phyloP scores from a whole-genome alignment of 2,329 filamentous ascomycete species.

The Sporothrix phasma region DNA sequence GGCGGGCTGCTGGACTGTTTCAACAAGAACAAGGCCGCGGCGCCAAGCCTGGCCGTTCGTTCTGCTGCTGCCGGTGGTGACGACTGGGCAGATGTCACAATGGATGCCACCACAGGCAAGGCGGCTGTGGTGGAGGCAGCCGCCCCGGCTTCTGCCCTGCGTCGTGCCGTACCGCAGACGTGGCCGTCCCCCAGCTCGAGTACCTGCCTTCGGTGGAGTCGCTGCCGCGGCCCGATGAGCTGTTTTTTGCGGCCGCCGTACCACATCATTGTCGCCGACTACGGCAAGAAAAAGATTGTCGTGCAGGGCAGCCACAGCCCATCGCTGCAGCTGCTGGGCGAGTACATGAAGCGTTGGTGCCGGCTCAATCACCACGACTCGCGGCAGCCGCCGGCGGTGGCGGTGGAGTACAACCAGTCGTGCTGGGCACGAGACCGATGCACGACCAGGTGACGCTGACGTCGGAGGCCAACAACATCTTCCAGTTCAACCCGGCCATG shows the following conservation, averaged over 20 bases:
- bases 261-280: slow-evolving; percentile 32
- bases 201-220: slow-evolving; percentile 33
- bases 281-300: slow-evolving; percentile 27
- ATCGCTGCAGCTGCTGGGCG: slow-evolving; percentile 34
- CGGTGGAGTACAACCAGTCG: slow-evolving; percentile 34
- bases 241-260: slow-evolving; percentile 40
- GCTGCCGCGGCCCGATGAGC: slow-evolving; percentile 38
- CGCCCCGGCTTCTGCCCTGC: background rate
- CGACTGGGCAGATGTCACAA: slow-evolving; percentile 36
- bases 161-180: background rate
- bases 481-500: slow-evolving; percentile 33
- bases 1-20: slow-evolving; percentile 30
- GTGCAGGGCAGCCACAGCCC: slow-evolving; percentile 39
- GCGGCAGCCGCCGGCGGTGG: slow-evolving; percentile 31
- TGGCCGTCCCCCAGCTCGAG: slow-evolving; percentile 17
- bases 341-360: slow-evolving; percentile 40
- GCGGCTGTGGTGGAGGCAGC: slow-evolving; percentile 27
- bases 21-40: slow-evolving; percentile 18
- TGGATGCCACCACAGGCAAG: slow-evolving; percentile 25
- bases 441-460: slow-evolving; percentile 35
- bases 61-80: slow-evolving; percentile 22
- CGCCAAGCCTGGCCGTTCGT: background rate
- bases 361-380: slow-evolving; percentile 32
- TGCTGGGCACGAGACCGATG: slow-evolving; percentile 34
- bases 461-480: slow-evolving; percentile 26